These are phyloP conservation scores for Solanum etuberosum DNA, from an alignment of 257 asterid species.

Conservation along the genomic window DNA sequence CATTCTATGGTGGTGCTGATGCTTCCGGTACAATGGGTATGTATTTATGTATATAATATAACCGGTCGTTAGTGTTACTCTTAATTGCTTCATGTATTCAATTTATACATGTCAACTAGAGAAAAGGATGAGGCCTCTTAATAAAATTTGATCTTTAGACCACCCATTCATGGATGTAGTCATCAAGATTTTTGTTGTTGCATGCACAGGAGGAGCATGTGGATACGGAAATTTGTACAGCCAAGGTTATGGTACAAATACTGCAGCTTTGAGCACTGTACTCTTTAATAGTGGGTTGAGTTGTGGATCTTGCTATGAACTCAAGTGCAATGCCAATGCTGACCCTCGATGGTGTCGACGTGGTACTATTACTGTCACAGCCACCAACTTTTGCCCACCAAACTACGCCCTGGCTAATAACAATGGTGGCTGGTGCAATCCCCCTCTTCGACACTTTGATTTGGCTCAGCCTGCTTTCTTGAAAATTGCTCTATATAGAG, in stretches of 20 bases:
- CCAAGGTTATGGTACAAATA: conserved; percentile 49
- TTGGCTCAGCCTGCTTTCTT: conserved; percentile 40
- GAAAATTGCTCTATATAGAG: conserved; percentile 31
- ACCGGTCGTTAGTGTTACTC: not conserved
- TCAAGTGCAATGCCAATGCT: conserved; percentile 25
- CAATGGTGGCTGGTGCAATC: conserved; percentile 58
- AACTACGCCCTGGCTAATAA: conserved; percentile 34
- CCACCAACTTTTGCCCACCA: conserved; percentile 60
- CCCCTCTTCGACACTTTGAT: conserved; percentile 50
- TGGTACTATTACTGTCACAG: conserved; percentile 32
- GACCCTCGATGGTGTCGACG: conserved; percentile 18
- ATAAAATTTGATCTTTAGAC: too few species aligned
- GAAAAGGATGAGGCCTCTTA: not conserved
- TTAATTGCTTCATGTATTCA: not conserved
- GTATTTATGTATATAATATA: not conserved
- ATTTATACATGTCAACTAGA: not conserved
- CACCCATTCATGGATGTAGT: too few species aligned
- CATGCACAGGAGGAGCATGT: conserved; percentile 64
- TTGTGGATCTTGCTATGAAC: conserved; percentile 44
- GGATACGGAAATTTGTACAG: conserved; percentile 51
- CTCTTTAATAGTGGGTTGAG: conserved; percentile 42
- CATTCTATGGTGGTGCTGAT: conserved; percentile 58
- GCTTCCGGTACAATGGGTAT: conserved; percentile 64
- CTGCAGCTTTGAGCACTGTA: conserved; percentile 37
- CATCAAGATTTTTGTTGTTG: not conserved